Conservation (phyloP, 768 basidiomycete genomes). For the Suillus clintonianus region DNA sequence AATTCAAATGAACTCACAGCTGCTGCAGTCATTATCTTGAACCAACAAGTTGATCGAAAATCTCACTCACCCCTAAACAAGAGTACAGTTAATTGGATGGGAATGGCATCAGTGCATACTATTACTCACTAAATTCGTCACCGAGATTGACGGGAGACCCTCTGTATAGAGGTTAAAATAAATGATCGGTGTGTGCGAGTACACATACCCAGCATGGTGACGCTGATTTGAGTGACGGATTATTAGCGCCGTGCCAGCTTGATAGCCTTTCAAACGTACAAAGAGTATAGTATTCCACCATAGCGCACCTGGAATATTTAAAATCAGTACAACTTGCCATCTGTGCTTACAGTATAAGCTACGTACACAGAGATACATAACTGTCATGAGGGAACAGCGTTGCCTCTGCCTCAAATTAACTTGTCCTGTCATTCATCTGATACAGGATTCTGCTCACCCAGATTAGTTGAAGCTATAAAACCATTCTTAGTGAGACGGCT, state of each 20-base stretch:
- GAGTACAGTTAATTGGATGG: not conserved
- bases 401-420: not conserved
- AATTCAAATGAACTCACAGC: not conserved
- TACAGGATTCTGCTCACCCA: not conserved
- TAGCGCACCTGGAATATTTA: not conserved
- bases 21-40: not conserved
- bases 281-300: not conserved
- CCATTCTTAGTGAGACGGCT: not conserved
- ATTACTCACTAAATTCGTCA: not conserved
- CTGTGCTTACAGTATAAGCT: too few species aligned
- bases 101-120: not conserved
- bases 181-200: not conserved
- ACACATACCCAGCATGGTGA: not conserved
- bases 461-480: not conserved
- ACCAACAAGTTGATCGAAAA: not conserved
- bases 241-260: not conserved
- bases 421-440: not conserved
- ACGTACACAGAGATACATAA: not conserved
- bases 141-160: not conserved
- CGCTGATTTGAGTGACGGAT: not conserved
- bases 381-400: not conserved
- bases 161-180: not conserved
- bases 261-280: not conserved
- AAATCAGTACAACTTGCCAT: not conserved
- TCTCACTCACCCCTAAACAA: not conserved